These are phyloP conservation scores for Miamiensis avidus DNA, from an alignment of 169 alveolate species.

Conservation along the genomic window DNA sequence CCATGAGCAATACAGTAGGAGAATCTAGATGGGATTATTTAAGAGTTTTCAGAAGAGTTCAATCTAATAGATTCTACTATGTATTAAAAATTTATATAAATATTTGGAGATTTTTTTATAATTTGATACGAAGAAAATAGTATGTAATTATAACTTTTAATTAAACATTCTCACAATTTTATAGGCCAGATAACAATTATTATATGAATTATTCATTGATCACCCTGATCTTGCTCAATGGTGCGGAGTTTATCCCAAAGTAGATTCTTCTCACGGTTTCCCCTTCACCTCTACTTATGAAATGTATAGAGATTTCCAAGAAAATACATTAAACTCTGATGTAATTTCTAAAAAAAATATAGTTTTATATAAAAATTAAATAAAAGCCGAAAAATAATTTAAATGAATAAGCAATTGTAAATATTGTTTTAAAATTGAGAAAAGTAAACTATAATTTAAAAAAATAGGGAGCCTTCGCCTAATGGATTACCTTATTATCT, in stretches of 20 bases:
- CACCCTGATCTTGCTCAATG: constrained; percentile 43
- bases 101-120: too few species aligned
- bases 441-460: too few species aligned
- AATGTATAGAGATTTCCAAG: constrained; percentile 52
- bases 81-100: background rate
- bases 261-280: constrained; percentile 48
- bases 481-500: background rate
- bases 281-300: constrained; percentile 36
- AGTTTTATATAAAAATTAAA: too few species aligned
- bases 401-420: background rate
- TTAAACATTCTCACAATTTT: too few species aligned
- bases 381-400: too few species aligned
- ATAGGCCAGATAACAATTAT: constrained; percentile 36
- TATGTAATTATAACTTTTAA: too few species aligned
- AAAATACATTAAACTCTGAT: constrained; percentile 47
- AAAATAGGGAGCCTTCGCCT: too few species aligned
- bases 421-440: too few species aligned
- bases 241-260: constrained; percentile 46
- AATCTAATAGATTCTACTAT: constrained; percentile 33
- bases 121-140: too few species aligned
- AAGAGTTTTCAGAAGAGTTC: constrained; percentile 36
- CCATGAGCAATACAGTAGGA: constrained; percentile 31
- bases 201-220: constrained; percentile 40
- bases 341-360: constrained; percentile 11
- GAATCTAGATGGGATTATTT: constrained; percentile 42